Conservation (phyloP, 805 yeast genomes). For the Metschnikowia cubensis region DNA sequence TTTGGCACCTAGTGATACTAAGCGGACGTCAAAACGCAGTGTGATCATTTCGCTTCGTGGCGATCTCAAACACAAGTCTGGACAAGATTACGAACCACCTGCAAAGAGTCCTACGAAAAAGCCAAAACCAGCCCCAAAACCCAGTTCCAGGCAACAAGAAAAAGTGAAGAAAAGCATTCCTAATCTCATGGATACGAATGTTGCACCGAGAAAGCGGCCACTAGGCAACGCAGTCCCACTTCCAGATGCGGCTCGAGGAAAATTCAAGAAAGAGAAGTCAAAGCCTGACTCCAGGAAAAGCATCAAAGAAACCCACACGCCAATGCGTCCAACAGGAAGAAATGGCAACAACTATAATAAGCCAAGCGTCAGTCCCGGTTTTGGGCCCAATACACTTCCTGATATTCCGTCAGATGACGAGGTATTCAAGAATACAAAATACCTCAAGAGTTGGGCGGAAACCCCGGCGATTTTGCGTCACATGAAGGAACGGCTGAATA, state of each 20-base stretch:
- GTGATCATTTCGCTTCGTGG: conserved; percentile 1
- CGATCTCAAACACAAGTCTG: conserved; percentile 4
- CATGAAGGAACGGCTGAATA: conserved; percentile 25
- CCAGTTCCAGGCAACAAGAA: background rate
- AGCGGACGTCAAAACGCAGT: conserved; percentile 3
- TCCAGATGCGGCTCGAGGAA: conserved; percentile 39
- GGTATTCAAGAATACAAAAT: conserved; percentile 11
- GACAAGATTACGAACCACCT: background rate
- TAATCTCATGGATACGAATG: conserved; percentile 4
- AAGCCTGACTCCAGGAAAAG: conserved; percentile 5
- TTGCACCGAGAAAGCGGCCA: conserved; percentile 11
- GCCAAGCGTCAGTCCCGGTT: conserved; percentile 14
- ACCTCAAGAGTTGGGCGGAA: conserved; percentile 33
- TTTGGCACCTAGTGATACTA: background rate
- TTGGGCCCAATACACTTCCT: conserved; percentile 27
- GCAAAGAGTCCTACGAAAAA: conserved; percentile 1
- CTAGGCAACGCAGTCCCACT: conserved; percentile 32
- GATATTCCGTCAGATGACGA: conserved; percentile 42
- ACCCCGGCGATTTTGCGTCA: conserved; percentile 32
- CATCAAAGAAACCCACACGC: background rate
- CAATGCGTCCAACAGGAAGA: background rate
- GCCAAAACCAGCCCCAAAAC: background rate
- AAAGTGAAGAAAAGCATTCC: background rate
- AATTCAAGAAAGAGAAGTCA: conserved; percentile 6
- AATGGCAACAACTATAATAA: conserved; percentile 4